Conservation (phyloP, 345 rosid genomes). For the Populus nigra region DNA sequence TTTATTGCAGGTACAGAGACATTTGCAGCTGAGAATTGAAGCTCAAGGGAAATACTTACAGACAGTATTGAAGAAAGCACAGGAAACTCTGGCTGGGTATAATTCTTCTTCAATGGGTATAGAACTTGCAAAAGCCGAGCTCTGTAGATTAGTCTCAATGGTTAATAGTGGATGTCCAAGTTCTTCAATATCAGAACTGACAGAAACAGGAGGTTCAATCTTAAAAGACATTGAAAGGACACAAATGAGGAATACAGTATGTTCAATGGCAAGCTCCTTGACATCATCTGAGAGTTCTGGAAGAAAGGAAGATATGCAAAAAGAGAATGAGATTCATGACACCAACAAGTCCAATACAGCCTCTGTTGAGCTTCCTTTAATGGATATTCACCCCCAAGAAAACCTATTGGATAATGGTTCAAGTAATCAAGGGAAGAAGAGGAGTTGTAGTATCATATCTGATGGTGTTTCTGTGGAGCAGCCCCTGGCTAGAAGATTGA, state of each 20-base stretch:
- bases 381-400: constrained; percentile 46
- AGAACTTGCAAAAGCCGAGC: constrained; percentile 69
- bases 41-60: constrained; percentile 95
- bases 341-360: constrained; percentile 17
- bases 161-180: constrained; percentile 50
- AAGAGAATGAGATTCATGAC: constrained; percentile 21
- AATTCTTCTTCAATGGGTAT: constrained; percentile 52
- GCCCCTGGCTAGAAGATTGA: constrained; percentile 39
- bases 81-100: constrained; percentile 81
- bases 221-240: constrained; percentile 27
- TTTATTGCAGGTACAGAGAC: constrained; percentile 76
- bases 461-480: constrained; percentile 40
- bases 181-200: constrained; percentile 63
- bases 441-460: constrained; percentile 36
- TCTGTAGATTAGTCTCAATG: constrained; percentile 67
- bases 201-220: constrained; percentile 46
- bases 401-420: constrained; percentile 16
- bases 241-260: constrained; percentile 37
- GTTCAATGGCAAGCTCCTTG: constrained; percentile 82
- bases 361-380: constrained; percentile 56
- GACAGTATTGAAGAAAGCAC: constrained; percentile 80
- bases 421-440: constrained; percentile 46
- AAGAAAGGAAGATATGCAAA: constrained; percentile 35
- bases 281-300: constrained; percentile 82
- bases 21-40: constrained; percentile 89